Base-by-base conservation (phyloP, 2,329 filamentous ascomycete genomes). In the Raffaelea albimanens region DNA sequence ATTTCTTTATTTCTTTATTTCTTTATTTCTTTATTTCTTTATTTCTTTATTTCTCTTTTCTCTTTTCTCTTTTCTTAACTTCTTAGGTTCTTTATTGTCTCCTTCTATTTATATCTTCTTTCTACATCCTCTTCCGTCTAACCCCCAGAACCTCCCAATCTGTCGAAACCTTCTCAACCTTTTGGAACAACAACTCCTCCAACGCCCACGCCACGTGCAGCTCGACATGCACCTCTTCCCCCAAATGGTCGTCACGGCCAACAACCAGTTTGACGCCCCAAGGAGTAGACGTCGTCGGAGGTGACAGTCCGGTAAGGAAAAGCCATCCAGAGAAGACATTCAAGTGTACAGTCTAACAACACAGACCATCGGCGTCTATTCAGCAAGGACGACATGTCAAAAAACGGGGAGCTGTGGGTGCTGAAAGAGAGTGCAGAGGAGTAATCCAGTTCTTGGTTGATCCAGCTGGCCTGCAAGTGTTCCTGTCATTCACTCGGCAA, bases 241-340 rank as follows among this genome's bases (percentile, higher is more conserved):
- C 11, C 57, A 64, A 21, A 66, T 46, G 45, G 53, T 58, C 9
- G 54, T 61, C 51, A 56, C 55, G 21, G 58, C 57, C 38, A 51
- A 49, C 47, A 53, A 52, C n/a, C 50, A 51, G 3, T 52, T 52
- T 3, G 55, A 62, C 33, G 50, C 60, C 42, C 59, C 52, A 64
- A 41, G 66, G 67, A 19, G 55, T 76, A 1, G 57, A 64, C 11
- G 65, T 74, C 2, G 63, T 78, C 7, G 70, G 68, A 1, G 76
- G 73, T 2, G 68, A 72, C 44, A 75, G 71, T 52, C 62, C 70
- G 42, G 45, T 45, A 23, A 8, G 45, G 38, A 2, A 2, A 40
- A 40, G 14, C 18, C 10, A 40, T 20, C 9, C 10, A 7, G 10
- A 7, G 3, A 7, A 20, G 5, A 21, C 38, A 11, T 29, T 29